These are phyloP conservation scores for Candolleomyces eurysporus DNA, from an alignment of 768 basidiomycete species.

Conservation along the genomic window DNA sequence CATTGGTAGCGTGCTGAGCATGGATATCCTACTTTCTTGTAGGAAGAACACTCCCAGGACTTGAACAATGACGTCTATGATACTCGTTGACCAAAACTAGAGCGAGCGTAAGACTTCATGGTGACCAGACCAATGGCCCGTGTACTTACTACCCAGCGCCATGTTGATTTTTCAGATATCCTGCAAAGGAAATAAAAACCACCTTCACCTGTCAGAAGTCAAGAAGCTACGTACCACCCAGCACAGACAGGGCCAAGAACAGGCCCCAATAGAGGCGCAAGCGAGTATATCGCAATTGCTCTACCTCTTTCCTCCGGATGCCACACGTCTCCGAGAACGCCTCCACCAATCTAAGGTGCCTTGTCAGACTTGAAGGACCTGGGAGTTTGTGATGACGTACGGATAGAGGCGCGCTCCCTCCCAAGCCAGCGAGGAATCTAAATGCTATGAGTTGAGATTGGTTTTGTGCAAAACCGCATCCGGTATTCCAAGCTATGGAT, in stretches of 20 bases:
- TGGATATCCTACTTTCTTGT: conserved; percentile 52
- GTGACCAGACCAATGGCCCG: background rate
- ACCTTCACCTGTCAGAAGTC: background rate
- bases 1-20: background rate
- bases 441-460: conserved; percentile 61
- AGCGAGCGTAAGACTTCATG: background rate
- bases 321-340: conserved; percentile 65
- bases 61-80: conserved; percentile 55
- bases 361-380: conserved; percentile 23
- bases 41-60: conserved; percentile 53
- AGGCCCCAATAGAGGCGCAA: conserved; percentile 66
- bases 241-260: conserved; percentile 63
- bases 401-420: conserved; percentile 68
- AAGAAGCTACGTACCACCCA: conserved; percentile 41
- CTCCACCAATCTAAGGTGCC: conserved; percentile 52
- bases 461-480: conserved; percentile 61
- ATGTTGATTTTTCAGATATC: conserved; percentile 60
- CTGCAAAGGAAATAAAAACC: conserved; percentile 22
- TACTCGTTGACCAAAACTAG: conserved; percentile 67
- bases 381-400: conserved; percentile 43
- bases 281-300: conserved; percentile 61
- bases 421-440: conserved; percentile 67
- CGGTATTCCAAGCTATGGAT: conserved; percentile 57
- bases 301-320: conserved; percentile 58
- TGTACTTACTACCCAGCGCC: conserved; percentile 66